These are phyloP conservation scores for Rhodamnia rubescens DNA, from an alignment of 345 rosid species.

Conservation along the genomic window DNA sequence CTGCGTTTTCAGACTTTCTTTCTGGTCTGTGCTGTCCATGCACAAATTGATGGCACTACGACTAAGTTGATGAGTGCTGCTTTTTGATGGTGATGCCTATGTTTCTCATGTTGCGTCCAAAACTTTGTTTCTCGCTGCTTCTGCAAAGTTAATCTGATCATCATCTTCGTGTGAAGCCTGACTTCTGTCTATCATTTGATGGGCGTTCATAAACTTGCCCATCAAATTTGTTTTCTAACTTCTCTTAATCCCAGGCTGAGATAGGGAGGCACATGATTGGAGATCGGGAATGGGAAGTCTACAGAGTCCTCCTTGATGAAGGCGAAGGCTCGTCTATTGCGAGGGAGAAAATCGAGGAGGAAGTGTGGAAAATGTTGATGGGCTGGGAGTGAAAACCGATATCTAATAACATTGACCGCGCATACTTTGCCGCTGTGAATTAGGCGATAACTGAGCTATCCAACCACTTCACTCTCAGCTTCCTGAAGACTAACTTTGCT, in stretches of 20 bases:
- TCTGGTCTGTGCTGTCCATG: not conserved
- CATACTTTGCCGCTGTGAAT: not conserved
- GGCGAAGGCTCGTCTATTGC: constrained; percentile 42
- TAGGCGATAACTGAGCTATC: not conserved
- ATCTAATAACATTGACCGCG: not conserved
- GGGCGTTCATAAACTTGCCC: not conserved
- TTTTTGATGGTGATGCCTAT: not conserved
- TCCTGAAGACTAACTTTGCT: not conserved
- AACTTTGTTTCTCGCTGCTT: not conserved
- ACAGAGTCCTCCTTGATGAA: constrained; percentile 73
- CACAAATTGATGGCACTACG: not conserved
- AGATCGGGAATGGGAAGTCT: constrained; percentile 87
- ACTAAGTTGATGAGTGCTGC: not conserved
- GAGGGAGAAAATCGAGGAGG: constrained; percentile 52
- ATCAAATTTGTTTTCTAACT: not conserved
- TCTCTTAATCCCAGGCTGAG: constrained; percentile 49
- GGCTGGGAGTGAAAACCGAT: constrained; percentile 53
- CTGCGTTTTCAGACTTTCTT: not conserved
- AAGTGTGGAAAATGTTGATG: constrained; percentile 82
- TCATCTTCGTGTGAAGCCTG: not conserved
- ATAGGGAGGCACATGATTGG: constrained; percentile 64
- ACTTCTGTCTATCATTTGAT: not conserved
- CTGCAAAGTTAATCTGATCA: not conserved
- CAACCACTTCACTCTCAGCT: not conserved
- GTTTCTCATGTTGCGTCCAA: not conserved